Evolutionary conservation across 345 rosid species (phyloP).

Genomic region (Moringa oleifera): DNA sequence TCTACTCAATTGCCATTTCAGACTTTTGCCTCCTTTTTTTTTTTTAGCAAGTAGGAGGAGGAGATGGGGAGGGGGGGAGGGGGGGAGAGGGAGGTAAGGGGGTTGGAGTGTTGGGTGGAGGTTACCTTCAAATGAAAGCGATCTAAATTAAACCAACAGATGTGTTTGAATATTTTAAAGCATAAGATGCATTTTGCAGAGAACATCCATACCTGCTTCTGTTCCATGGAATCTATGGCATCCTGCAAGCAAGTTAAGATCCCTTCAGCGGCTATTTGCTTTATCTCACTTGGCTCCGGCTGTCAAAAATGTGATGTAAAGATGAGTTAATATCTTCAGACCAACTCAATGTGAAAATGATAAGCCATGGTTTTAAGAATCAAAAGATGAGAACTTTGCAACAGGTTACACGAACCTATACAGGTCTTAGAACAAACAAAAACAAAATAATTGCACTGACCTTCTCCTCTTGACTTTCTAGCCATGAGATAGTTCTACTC

Average conservation of each 20-base stretch:
- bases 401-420: neutral
- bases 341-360: neutral
- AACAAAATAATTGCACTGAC: slow-evolving; percentile 27
- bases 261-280: slow-evolving; percentile 80
- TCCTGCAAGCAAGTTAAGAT: slow-evolving; percentile 88
- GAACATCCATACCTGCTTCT: slow-evolving; percentile 54
- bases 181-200: neutral
- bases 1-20: no score
- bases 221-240: slow-evolving; percentile 72
- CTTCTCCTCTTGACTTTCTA: slow-evolving; percentile 81
- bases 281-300: slow-evolving; percentile 77
- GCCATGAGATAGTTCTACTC: slow-evolving; percentile 65
- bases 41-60: no score
- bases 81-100: no score
- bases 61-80: no score
- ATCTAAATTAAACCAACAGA: neutral
- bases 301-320: slow-evolving; percentile 30
- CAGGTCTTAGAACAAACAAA: slow-evolving; percentile 2
- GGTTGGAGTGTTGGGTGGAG: no score
- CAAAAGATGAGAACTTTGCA: neutral
- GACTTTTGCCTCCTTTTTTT: no score
- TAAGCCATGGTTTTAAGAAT: neutral
- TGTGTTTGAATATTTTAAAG: neutral
- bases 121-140: no score
- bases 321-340: slow-evolving; percentile 1